Conservation (phyloP, 2,329 filamentous ascomycete genomes). For the Sporothrix brasiliensis region DNA sequence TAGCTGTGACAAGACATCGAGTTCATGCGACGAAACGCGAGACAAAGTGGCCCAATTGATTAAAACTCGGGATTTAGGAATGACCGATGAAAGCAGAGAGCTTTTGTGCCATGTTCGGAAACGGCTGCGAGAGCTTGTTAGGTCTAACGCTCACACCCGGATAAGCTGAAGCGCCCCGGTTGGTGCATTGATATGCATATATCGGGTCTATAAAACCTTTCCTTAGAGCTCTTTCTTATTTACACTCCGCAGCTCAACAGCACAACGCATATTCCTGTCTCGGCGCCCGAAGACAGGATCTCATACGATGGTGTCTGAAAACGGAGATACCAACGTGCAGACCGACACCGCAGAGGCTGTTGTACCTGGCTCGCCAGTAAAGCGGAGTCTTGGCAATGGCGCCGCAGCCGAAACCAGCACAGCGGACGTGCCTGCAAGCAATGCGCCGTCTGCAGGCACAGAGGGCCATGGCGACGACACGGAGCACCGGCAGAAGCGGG, state of each 20-base stretch:
- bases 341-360: neutral
- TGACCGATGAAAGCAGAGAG: too few species aligned
- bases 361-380: slow-evolving; percentile 25
- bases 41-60: neutral
- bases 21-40: neutral
- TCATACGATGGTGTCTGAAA: slow-evolving; percentile 24
- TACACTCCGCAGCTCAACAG: neutral
- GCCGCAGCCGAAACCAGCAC: neutral
- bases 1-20: neutral
- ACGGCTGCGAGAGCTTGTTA: neutral
- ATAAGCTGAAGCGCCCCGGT: slow-evolving; percentile 12
- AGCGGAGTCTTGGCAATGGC: slow-evolving; percentile 27
- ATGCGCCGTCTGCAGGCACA: neutral
- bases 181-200: slow-evolving; percentile 18
- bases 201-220: slow-evolving; percentile 25
- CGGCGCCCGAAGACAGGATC: neutral
- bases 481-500: slow-evolving; percentile 56
- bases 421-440: neutral
- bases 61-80: too few species aligned
- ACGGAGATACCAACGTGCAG: neutral
- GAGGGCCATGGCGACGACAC: slow-evolving; percentile 18
- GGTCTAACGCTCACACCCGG: neutral
- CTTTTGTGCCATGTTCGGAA: neutral
- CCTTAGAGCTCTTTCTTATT: slow-evolving; percentile 17
- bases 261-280: neutral